Percentiles rank a stretch among this genome's conserved stretches.
Evolutionary conservation across 371 early-diverging fungal genomes (phyloP).

Genomic region (Apophysomyces elegans): DNA sequence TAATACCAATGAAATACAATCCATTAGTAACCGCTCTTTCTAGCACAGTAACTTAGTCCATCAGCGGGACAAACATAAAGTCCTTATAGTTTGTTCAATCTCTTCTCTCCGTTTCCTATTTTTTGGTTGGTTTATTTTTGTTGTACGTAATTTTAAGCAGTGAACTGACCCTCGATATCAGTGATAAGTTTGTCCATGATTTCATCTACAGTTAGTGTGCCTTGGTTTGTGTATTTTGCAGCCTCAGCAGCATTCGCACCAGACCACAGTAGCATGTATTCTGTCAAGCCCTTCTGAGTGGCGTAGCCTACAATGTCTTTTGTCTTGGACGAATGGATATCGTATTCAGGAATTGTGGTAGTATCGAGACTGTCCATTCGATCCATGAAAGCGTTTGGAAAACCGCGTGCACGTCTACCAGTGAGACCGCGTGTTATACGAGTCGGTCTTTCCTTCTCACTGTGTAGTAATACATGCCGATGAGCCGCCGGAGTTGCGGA

Average conservation of each 20-base stretch:
- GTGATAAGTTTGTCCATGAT: slow-evolving; percentile 35
- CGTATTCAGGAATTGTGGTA: slow-evolving; percentile 34
- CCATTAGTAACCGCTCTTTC: too few species aligned
- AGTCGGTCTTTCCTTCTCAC: slow-evolving; percentile 20
- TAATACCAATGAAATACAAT: too few species aligned
- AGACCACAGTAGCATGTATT: slow-evolving; percentile 41
- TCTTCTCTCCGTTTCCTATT: neutral
- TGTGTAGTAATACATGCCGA: slow-evolving; percentile 26
- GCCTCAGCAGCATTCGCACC: slow-evolving; percentile 32
- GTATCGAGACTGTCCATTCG: slow-evolving; percentile 26
- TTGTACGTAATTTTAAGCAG: neutral
- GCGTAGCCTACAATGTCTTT: slow-evolving; percentile 44
- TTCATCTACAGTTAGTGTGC: slow-evolving; percentile 33
- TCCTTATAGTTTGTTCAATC: too few species aligned
- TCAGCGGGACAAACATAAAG: too few species aligned
- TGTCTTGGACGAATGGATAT: slow-evolving; percentile 48
- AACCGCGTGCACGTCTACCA: slow-evolving; percentile 41
- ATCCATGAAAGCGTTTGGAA: slow-evolving; percentile 41
- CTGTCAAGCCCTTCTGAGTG: slow-evolving; percentile 21
- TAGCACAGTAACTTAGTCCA: too few species aligned
- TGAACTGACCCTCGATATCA: slow-evolving; percentile 12
- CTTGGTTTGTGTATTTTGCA: slow-evolving; percentile 38
- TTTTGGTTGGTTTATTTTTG: neutral
- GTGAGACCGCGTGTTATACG: slow-evolving; percentile 37
- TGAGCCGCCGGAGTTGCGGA: slow-evolving; percentile 37